Evolutionary conservation across 805 yeast genomes (phyloP).

Genomic region (Cyberlindnera galapagoensis): DNA sequence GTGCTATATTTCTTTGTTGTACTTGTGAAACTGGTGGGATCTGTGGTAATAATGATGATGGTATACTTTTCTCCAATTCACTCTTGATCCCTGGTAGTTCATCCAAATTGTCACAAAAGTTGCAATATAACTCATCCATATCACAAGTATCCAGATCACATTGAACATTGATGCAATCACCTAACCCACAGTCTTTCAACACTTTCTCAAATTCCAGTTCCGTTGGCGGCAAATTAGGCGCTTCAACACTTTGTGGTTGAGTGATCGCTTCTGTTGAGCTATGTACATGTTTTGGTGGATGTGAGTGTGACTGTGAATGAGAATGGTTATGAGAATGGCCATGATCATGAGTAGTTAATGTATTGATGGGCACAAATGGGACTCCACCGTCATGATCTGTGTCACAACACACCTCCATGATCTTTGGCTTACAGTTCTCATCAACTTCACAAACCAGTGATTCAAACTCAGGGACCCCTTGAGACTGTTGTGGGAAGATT

Average conservation of each 20-base stretch:
- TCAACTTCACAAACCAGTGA: slow-evolving; percentile 19
- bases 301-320: neutral
- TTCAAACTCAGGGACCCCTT: slow-evolving; percentile 14
- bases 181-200: slow-evolving; percentile 16
- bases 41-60: slow-evolving; percentile 7
- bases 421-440: slow-evolving; percentile 31
- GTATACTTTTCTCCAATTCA: neutral
- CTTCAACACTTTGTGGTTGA: neutral
- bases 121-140: slow-evolving; percentile 28
- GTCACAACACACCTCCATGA: slow-evolving; percentile 37
- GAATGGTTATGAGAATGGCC: neutral
- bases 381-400: slow-evolving; percentile 21
- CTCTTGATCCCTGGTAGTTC: slow-evolving; percentile 8
- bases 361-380: slow-evolving; percentile 1
- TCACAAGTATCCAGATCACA: slow-evolving; percentile 26
- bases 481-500: too few species aligned
- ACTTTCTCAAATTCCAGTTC: slow-evolving; percentile 10
- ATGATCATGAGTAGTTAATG: slow-evolving; percentile 2
- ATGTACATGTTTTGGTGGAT: slow-evolving; percentile 1
- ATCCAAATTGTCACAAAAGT: slow-evolving; percentile 23
- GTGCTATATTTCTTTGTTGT: too few species aligned
- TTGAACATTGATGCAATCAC: slow-evolving; percentile 21
- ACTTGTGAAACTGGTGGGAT: too few species aligned
- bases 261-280: neutral
- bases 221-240: slow-evolving; percentile 1